Evolutionary conservation across 1,284 basidiomycete genomes (phyloP).

Genomic region (Cutaneotrichosporon spelunceum): DNA sequence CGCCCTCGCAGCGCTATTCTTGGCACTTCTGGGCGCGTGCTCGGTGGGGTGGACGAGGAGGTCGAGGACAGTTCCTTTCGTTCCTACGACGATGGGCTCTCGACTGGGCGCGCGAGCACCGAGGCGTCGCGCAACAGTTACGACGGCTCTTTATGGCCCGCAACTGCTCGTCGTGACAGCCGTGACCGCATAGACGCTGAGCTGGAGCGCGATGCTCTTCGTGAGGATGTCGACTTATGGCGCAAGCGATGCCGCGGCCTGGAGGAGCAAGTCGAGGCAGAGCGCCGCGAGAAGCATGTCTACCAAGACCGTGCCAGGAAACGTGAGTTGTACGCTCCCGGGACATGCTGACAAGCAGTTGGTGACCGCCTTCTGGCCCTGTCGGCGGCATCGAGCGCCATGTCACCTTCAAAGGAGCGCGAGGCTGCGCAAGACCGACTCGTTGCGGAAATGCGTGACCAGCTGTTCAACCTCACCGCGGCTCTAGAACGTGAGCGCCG

Average conservation of each 20-base stretch:
- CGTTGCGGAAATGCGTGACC: slow-evolving; percentile 40
- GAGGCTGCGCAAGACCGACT: slow-evolving; percentile 29
- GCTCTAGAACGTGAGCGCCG: slow-evolving; percentile 37
- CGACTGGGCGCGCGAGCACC: slow-evolving; percentile 12
- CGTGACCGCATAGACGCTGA: slow-evolving; percentile 38
- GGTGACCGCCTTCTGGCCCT: slow-evolving; percentile 35
- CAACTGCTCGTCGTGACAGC: slow-evolving; percentile 15
- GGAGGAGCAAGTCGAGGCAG: slow-evolving; percentile 40
- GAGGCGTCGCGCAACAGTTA: slow-evolving; percentile 27
- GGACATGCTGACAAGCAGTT: slow-evolving; percentile 19
- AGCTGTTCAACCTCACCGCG: slow-evolving; percentile 40
- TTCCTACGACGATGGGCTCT: slow-evolving; percentile 11
- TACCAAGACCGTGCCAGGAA: slow-evolving; percentile 44
- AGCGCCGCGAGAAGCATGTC: slow-evolving; percentile 34
- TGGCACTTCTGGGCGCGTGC: slow-evolving; percentile 29
- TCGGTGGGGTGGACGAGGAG: slow-evolving; percentile 42
- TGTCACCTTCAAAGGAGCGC: slow-evolving; percentile 16
- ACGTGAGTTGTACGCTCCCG: slow-evolving; percentile 29
- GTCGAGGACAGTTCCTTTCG: slow-evolving; percentile 30
- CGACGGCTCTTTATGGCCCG: slow-evolving; percentile 10
- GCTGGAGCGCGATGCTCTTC: slow-evolving; percentile 43
- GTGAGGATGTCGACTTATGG: slow-evolving; percentile 47
- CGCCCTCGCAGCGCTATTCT: slow-evolving; percentile 35
- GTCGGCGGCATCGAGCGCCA: slow-evolving; percentile 21
- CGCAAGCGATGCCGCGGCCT: slow-evolving; percentile 34